phyloP scores from a whole-genome alignment of 306 rosid species.

The Fragaria iinumae region DNA sequence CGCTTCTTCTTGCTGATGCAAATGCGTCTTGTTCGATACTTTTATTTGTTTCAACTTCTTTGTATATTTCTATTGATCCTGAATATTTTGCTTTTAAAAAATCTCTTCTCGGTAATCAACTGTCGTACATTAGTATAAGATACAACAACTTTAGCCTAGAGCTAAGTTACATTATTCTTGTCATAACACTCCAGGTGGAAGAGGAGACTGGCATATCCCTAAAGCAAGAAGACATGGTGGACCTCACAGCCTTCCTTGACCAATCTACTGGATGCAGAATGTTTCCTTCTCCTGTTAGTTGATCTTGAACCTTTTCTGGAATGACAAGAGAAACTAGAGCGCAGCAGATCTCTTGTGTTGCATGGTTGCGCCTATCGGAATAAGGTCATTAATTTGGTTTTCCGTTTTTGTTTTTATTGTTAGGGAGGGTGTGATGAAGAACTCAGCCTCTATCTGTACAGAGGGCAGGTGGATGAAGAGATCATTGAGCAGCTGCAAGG shows the following conservation, averaged over 20 bases:
- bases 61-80: not conserved
- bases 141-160: constrained; percentile 5
- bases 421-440: constrained; percentile 98
- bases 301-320: constrained; percentile 11
- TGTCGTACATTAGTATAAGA: not conserved
- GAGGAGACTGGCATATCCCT: constrained; percentile 83
- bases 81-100: not conserved
- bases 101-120: not conserved
- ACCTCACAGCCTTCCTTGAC: constrained; percentile 79
- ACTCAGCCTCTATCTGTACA: constrained; percentile 66
- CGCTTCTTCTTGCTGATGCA: constrained; percentile 1
- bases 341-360: not conserved
- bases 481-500: constrained; percentile 65
- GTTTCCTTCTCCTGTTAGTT: constrained; percentile 72
- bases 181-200: constrained; percentile 57
- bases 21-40: too few relatives aligned
- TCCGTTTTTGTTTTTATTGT: not conserved
- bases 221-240: constrained; percentile 68
- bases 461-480: constrained; percentile 55
- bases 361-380: not conserved
- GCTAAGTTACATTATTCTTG: constrained; percentile 10
- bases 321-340: not conserved
- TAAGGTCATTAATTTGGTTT: constrained; percentile 12
- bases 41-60: not conserved
- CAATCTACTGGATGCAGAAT: constrained; percentile 69